phyloP scores from a whole-genome alignment of 257 asterid species.

The Lithospermum erythrorhizon region DNA sequence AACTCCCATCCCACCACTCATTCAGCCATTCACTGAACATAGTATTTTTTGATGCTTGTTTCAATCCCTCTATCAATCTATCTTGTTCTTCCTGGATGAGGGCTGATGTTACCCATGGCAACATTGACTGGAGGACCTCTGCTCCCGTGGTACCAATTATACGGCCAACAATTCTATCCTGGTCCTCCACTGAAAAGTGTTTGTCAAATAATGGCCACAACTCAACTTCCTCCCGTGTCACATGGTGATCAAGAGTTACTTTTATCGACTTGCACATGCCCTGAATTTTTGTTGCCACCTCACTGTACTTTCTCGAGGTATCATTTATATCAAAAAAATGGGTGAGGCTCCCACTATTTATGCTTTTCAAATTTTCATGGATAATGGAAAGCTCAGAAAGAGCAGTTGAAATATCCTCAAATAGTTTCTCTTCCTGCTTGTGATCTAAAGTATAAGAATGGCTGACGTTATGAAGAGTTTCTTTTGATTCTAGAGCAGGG shows the following conservation, averaged over 20 bases:
- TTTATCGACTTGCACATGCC: slow-evolving; percentile 95
- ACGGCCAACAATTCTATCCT: slow-evolving; percentile 85
- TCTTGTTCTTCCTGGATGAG: slow-evolving; percentile 96
- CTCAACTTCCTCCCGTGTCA: slow-evolving; percentile 86
- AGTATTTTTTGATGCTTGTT: slow-evolving; percentile 90
- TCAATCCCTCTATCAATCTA: slow-evolving; percentile 92
- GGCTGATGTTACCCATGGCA: slow-evolving; percentile 98
- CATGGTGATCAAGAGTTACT: slow-evolving; percentile 95
- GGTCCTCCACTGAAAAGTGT: slow-evolving; percentile 86
- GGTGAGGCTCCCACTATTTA: slow-evolving; percentile 19
- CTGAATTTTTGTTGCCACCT: slow-evolving; percentile 83
- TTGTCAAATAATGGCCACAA: slow-evolving; percentile 96
- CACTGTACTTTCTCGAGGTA: slow-evolving; percentile 48
- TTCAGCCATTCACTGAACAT: slow-evolving; percentile 97
- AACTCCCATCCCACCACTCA: slow-evolving; percentile 93
- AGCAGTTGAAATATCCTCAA: slow-evolving; percentile 83
- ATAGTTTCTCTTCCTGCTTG: slow-evolving; percentile 86
- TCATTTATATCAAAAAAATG: slow-evolving; percentile 24
- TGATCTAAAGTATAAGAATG: slow-evolving; percentile 96
- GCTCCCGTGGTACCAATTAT: slow-evolving; percentile 98
- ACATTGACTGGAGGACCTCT: slow-evolving; percentile 93
- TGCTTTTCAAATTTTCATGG: slow-evolving; percentile 40
- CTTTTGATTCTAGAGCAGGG: slow-evolving; percentile 93
- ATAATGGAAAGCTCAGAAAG: slow-evolving; percentile 62
- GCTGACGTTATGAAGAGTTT: slow-evolving; percentile 87